phyloP scores from a whole-genome alignment of 164 flowering plant species.

The Tetrastigma voinierianum region DNA sequence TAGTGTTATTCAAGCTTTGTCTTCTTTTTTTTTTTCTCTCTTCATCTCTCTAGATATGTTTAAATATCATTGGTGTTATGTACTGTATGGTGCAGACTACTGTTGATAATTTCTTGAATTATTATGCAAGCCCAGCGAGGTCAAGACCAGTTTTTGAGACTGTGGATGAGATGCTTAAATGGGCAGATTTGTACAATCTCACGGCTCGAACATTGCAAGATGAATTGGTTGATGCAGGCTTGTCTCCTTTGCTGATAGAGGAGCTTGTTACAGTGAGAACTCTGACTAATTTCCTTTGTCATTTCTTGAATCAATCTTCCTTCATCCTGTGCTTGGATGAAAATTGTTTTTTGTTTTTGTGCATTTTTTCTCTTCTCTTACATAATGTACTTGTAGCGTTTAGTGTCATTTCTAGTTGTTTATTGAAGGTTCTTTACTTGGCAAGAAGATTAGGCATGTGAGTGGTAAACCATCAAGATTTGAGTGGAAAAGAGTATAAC shows the following conservation, averaged over 20 bases:
- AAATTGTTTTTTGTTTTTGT: too few species aligned
- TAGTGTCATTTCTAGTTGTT: too few species aligned
- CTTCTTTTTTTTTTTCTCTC: background rate
- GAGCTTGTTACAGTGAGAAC: conserved; percentile 87
- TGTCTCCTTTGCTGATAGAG: conserved; percentile 58
- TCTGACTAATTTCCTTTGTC: background rate
- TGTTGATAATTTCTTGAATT: conserved; percentile 60
- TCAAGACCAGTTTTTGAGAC: conserved; percentile 72
- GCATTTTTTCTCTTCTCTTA: too few species aligned
- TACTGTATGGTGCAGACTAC: conserved; percentile 35
- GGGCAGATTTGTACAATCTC: conserved; percentile 74
- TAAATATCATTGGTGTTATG: background rate
- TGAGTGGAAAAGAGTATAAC: too few species aligned
- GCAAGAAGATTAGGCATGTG: too few species aligned
- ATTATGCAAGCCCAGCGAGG: conserved; percentile 50
- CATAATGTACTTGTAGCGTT: too few species aligned
- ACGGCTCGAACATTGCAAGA: conserved; percentile 58
- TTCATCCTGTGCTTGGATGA: background rate
- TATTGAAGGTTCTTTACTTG: too few species aligned
- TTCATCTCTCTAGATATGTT: background rate
- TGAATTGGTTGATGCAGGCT: conserved; percentile 53
- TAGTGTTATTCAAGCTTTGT: background rate
- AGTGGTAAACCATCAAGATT: too few species aligned
- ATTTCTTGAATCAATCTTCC: background rate
- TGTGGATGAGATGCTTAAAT: conserved; percentile 88